phyloP scores from a whole-genome alignment of 306 rosid genomes.

The Fagus sylvatica region DNA sequence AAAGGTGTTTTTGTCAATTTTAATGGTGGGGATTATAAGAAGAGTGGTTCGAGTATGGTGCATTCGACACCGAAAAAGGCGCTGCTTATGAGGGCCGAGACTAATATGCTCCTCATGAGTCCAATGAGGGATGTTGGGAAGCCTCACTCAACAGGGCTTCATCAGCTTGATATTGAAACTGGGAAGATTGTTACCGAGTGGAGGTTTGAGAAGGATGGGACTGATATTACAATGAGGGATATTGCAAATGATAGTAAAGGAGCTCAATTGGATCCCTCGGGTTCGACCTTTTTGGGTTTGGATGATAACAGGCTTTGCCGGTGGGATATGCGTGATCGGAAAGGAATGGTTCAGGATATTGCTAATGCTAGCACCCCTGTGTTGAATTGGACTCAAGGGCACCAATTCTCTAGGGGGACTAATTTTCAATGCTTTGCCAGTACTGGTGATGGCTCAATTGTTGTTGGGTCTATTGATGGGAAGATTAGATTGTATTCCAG shows the following conservation, averaged over 20 bases:
- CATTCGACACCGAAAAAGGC: conserved; percentile 79
- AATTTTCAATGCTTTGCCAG: conserved; percentile 97
- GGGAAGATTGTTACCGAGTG: conserved; percentile 92
- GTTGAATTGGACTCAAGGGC: conserved; percentile 93
- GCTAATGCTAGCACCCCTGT: conserved; percentile 62
- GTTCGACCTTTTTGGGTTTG: conserved; percentile 88
- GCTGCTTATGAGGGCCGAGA: conserved; percentile 89
- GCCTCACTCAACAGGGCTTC: conserved; percentile 78
- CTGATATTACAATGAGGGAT: conserved; percentile 93
- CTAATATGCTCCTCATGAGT: conserved; percentile 97
- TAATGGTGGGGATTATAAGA: conserved; percentile 41
- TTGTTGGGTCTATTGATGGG: conserved; percentile 93
- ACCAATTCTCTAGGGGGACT: conserved; percentile 91
- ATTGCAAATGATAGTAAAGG: conserved; percentile 88
- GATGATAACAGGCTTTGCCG: conserved; percentile 97
- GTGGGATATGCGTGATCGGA: conserved; percentile 98
- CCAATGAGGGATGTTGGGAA: conserved; percentile 59
- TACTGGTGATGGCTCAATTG: conserved; percentile 95
- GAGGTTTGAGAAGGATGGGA: conserved; percentile 89
- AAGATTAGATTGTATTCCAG: conserved; percentile 84
- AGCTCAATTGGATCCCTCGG: conserved; percentile 92
- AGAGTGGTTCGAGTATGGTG: conserved; percentile 31
- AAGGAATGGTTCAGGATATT: conserved; percentile 89
- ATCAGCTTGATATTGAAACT: conserved; percentile 90
- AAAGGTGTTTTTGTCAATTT: conserved; percentile 86